Percentiles rank a stretch among this genome's conserved stretches.
phyloP scores from a whole-genome alignment of 257 asterid species.

The Gardenia jasminoides region DNA sequence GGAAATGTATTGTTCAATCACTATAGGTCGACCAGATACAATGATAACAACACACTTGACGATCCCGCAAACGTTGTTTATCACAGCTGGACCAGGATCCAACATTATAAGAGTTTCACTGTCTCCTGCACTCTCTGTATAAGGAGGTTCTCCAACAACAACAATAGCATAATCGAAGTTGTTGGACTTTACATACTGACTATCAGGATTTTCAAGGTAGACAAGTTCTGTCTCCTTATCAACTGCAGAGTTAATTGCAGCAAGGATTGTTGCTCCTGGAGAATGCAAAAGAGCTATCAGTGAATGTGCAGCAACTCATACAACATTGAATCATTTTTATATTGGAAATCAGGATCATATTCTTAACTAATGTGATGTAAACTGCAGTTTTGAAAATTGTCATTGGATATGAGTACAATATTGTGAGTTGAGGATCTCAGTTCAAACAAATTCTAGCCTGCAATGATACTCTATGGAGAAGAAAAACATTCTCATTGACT shows the following conservation, averaged over 20 bases:
- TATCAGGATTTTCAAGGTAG: constrained; percentile 61
- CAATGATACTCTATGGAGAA: not conserved
- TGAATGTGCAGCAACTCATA: not conserved
- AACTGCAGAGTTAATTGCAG: constrained; percentile 61
- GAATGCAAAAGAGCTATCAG: constrained; percentile 16
- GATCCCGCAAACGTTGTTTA: constrained; percentile 54
- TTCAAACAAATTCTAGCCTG: not conserved
- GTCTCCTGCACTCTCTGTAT: constrained; percentile 76
- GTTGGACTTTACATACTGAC: constrained; percentile 48
- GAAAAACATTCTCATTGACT: not conserved
- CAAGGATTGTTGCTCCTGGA: constrained; percentile 77
- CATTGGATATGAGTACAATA: not conserved
- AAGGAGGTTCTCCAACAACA: constrained; percentile 76
- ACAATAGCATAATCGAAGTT: constrained; percentile 67
- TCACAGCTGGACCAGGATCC: constrained; percentile 70
- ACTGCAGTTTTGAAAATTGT: not conserved
- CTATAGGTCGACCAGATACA: constrained; percentile 74
- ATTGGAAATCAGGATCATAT: not conserved
- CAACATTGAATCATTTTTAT: not conserved
- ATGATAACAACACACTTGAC: constrained; percentile 62
- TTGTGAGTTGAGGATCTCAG: not conserved
- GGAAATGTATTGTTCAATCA: constrained; percentile 57
- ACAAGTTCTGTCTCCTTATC: constrained; percentile 55
- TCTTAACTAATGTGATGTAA: not conserved
- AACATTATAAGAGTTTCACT: constrained; percentile 62